Conservation (phyloP, 257 asterid species). For the Nicotiana tabacum region DNA sequence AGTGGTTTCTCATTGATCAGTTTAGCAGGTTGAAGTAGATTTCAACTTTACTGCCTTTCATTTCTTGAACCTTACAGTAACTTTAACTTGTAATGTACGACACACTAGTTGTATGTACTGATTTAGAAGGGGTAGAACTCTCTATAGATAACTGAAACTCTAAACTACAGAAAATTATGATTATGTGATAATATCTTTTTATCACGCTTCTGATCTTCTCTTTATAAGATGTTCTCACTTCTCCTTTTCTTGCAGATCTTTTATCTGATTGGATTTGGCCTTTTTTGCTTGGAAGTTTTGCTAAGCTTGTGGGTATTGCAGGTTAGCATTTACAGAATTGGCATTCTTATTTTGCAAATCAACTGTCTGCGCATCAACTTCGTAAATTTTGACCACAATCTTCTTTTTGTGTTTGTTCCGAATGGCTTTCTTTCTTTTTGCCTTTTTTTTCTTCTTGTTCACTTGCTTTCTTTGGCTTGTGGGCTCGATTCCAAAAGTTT, state of each 20-base stretch:
- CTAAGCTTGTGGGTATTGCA: conserved; percentile 95
- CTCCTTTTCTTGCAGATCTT: conserved; percentile 54
- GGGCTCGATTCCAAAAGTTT: no score
- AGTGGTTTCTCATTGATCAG: no score
- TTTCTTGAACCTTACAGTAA: no score
- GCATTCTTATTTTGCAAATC: not conserved
- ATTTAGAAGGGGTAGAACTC: not conserved
- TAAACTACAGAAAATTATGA: not conserved
- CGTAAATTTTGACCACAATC: no score
- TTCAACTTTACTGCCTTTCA: no score
- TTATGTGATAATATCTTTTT: not conserved
- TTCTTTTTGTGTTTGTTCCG: no score
- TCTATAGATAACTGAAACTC: not conserved
- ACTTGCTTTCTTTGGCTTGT: no score
- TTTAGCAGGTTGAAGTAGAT: no score
- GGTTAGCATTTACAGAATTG: conserved; percentile 44
- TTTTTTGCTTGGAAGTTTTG: conserved; percentile 76
- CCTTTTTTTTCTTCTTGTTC: no score
- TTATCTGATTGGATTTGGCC: conserved; percentile 79
- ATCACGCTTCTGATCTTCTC: not conserved
- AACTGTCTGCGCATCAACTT: no score
- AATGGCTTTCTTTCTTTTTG: no score
- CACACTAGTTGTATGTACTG: not conserved
- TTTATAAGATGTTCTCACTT: not conserved
- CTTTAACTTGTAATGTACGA: no score